phyloP scores from a whole-genome alignment of 495 filamentous ascomycete genomes.

The Penicillium pulvis region DNA sequence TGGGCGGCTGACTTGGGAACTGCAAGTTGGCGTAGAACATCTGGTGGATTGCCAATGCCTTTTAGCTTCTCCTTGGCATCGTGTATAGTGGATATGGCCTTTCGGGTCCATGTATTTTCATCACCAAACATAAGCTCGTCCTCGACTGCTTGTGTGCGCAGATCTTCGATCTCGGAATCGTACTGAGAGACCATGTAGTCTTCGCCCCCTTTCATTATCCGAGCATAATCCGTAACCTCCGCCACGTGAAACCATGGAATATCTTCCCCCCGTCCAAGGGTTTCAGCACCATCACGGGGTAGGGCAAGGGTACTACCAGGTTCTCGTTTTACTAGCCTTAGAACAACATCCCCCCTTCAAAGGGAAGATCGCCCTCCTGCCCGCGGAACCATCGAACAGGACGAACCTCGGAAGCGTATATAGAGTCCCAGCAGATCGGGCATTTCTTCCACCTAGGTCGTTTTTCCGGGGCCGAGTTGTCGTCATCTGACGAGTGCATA shows the following conservation, averaged over 20 bases:
- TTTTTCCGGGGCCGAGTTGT: constrained; percentile 62
- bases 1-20: constrained; percentile 47
- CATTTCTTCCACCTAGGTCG: constrained; percentile 90
- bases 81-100: constrained; percentile 70
- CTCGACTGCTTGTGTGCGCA: constrained; percentile 76
- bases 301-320: constrained; percentile 82
- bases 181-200: constrained; percentile 84
- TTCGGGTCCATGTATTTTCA: constrained; percentile 87
- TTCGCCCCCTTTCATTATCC: constrained; percentile 92
- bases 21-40: constrained; percentile 50
- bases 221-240: constrained; percentile 90
- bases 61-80: constrained; percentile 71
- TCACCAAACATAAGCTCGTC: constrained; percentile 94
- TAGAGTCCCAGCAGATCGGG: constrained; percentile 89
- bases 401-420: constrained; percentile 85
- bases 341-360: constrained; percentile 84
- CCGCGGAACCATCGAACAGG: constrained; percentile 91
- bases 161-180: constrained; percentile 71
- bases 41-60: constrained; percentile 72
- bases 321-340: constrained; percentile 78
- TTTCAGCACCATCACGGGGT: constrained; percentile 79
- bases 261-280: constrained; percentile 65
- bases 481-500: constrained; percentile 83
- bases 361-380: constrained; percentile 77
- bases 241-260: constrained; percentile 94